Conservation (phyloP, 2,329 filamentous ascomycete genomes). For the Metarhizium album region DNA sequence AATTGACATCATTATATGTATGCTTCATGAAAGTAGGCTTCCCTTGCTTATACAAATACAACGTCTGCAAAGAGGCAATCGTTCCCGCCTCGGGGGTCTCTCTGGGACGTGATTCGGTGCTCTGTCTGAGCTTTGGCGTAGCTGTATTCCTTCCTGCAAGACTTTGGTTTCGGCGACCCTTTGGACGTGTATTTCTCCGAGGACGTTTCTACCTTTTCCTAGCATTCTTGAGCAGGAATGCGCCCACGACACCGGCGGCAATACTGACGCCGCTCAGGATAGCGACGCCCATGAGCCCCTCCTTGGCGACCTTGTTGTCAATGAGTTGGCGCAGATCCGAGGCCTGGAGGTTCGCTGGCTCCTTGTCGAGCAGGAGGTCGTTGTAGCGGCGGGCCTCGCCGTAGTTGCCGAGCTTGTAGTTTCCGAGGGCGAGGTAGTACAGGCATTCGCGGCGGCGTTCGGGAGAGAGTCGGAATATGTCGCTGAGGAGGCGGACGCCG, state of each 20-base stretch:
- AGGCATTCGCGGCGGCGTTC: constrained; percentile 95
- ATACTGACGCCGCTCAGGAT: constrained; percentile 90
- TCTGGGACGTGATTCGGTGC: background rate
- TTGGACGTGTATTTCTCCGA: background rate
- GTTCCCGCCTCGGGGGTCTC: background rate
- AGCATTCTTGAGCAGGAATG: constrained; percentile 70
- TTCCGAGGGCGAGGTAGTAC: constrained; percentile 93
- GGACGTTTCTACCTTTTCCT: constrained; percentile 39
- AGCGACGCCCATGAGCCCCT: constrained; percentile 86
- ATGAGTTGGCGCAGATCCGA: constrained; percentile 77
- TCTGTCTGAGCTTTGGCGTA: background rate
- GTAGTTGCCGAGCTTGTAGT: constrained; percentile 98
- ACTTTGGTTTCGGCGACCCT: background rate
- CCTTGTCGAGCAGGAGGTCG: constrained; percentile 79
- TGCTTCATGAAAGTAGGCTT: background rate
- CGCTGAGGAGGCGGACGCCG: constrained; percentile 83
- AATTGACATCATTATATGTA: background rate
- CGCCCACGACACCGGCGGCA: constrained; percentile 85
- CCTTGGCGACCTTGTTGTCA: constrained; percentile 91
- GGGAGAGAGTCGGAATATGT: constrained; percentile 89
- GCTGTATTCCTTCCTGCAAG: background rate
- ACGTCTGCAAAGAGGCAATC: background rate
- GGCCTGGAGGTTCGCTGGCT: constrained; percentile 85
- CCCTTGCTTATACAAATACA: constrained; percentile 1
- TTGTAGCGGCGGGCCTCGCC: constrained; percentile 92